Evolutionary conservation across 805 yeast species (phyloP), one percentile per base, ranked within the genome.

Genomic region (Sungouiella thailandica): DNA sequence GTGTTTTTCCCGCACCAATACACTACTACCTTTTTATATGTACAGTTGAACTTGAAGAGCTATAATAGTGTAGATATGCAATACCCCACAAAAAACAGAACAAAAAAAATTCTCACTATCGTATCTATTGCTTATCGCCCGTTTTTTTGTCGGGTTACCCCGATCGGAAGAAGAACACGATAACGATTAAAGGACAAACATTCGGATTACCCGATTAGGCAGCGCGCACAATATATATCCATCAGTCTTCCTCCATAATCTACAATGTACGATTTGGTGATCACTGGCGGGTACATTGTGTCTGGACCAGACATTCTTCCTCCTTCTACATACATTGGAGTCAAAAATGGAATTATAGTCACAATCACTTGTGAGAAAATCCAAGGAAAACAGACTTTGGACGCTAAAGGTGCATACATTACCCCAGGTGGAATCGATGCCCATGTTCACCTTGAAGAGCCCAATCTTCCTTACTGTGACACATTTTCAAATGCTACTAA

Each of bases 391-490:
- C 47, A 51, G 28, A 46, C 48, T 9, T 60, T 69, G 16, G 75
- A 72, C 48, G 74, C 74, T 4, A 57, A 68, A 36, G 72, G 74
- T 7, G 76, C 61, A 0, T 59, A 47, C 36, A 60, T 72, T 18
- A 70, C 74, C 2, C 77, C 77, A 2, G 76, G 76, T 29, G 76
- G 75, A 4, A 62, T 72, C 24, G 77, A 72, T 43, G 58, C 72
- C 1, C 76, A 71, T 44, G 74, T 69, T 17, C 77, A 71, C 35
- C 41, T 71, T 13, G 64, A 68, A 25, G 74, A 71, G 43, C 63
- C 62, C 5, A 14, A 14, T 10, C 55, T 60, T 11, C 57, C 67
- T 4, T 57, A 65, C 2, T 70, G 71, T 25, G 77, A 70, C 40
- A 62, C 60, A 13, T 68, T 69, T 40, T 67, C 60, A 30, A 46